Evolutionary conservation across 2,329 filamentous ascomycete genomes (phyloP), one percentile per base, ranked within the genome.

Genomic region (Boeremia exigua): DNA sequence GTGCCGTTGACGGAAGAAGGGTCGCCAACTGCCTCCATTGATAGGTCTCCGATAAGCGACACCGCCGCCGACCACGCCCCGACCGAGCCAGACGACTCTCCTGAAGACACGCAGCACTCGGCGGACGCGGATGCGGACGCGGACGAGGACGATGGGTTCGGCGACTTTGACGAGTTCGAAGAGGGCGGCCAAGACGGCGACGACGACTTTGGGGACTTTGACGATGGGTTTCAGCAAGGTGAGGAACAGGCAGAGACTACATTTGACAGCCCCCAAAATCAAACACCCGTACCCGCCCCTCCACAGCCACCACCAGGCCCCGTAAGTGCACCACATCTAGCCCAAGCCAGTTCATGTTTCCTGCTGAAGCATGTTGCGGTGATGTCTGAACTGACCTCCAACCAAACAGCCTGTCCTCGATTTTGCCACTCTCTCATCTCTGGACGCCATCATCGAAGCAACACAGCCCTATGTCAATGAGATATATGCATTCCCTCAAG

Each of bases 131-230:
- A n/a, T n/a, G n/a, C n/a, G 25, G 70, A 74, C 63, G 73, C 75
- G 40, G 76, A 62, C 34, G 79, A 86, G 67, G 88, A 90, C 67
- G 92, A 91, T 75, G 89, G 88, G 63, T 86, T 86, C 72, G 66
- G 62, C 59, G 88, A 90, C 68, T 91, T 91, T 76, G 86, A 87
- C 70, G 82, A 88, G 59, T 85, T 87, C 69, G 80, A 82, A 67
- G 77, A 81, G 63, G 78, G 84, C 60, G 79, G 79, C 49, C 73
- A 76, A 37, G 79, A 71, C 40, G 61, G 61, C 33, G 79, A 80
- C 34, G 79, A 80, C 68, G 80, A 82, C 67, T 82, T 82, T 76
- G 80, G 79, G 59, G 80, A 82, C 67, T 82, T 82, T 68, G 80
- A 81, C 63, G 80, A 79, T 69, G 75, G 73, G 58, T 77, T 78